Percentiles rank a stretch among this genome's conserved stretches.
Conservation (phyloP, 805 yeast genomes). For the Kazachstania bromeliacearum region DNA sequence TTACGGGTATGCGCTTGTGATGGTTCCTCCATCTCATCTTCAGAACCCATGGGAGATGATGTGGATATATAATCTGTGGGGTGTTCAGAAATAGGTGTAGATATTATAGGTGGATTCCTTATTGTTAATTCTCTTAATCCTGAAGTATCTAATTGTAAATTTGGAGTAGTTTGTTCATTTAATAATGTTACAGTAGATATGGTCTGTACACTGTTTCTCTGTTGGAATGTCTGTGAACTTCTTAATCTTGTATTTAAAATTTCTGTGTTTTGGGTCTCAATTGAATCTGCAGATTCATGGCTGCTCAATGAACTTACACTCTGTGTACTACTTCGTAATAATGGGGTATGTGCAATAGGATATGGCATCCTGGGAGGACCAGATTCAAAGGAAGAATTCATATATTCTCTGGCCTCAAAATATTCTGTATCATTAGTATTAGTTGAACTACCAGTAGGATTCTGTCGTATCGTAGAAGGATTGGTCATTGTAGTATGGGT, state of each 20-base stretch:
- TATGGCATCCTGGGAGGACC: too few species aligned
- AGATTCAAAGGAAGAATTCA: neutral
- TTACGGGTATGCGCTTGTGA: neutral
- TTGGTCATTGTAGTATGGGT: neutral
- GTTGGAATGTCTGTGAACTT: slow-evolving; percentile 2
- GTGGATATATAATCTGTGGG: too few species aligned
- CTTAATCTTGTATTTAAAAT: slow-evolving; percentile 3
- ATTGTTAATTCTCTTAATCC: too few species aligned
- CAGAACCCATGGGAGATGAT: too few species aligned
- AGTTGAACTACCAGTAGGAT: slow-evolving; percentile 1
- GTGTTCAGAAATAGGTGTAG: too few species aligned
- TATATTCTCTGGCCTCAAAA: slow-evolving; percentile 2
- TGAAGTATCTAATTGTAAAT: too few species aligned
- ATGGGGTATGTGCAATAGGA: too few species aligned
- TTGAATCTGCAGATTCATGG: slow-evolving; percentile 3
- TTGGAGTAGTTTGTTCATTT: neutral
- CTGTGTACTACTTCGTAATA: too few species aligned
- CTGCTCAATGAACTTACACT: too few species aligned
- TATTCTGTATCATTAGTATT: slow-evolving; percentile 2
- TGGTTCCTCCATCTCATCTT: neutral
- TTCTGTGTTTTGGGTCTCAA: slow-evolving; percentile 6
- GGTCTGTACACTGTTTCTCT: slow-evolving; percentile 2
- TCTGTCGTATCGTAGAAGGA: neutral
- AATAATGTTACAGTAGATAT: slow-evolving; percentile 1
- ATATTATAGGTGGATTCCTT: too few species aligned